These are phyloP conservation scores for Zea luxurians DNA, from an alignment of 176 grass and related monocot genomes.

Conservation along the genomic window DNA sequence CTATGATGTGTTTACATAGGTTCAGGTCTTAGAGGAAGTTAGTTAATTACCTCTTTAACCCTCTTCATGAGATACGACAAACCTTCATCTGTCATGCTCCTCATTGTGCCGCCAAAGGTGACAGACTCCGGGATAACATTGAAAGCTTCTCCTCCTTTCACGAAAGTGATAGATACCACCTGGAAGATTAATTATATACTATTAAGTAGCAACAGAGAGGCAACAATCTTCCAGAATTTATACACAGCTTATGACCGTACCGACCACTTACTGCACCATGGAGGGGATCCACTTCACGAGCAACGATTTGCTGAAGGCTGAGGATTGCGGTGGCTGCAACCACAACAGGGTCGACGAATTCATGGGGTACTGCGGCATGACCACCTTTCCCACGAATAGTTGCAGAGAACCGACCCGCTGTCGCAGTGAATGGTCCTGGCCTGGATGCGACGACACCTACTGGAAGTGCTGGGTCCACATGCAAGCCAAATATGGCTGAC, in stretches of 20 bases:
- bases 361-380: slow-evolving; percentile 45
- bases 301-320: slow-evolving; percentile 45
- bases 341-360: slow-evolving; percentile 41
- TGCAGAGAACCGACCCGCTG: slow-evolving; percentile 27
- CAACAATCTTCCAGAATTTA: background rate
- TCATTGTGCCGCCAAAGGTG: slow-evolving; percentile 64
- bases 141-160: slow-evolving; percentile 62
- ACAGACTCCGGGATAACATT: slow-evolving; percentile 71
- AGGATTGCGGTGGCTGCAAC: slow-evolving; percentile 42
- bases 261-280: slow-evolving; percentile 4
- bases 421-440: slow-evolving; percentile 39
- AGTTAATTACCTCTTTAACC: slow-evolving; percentile 47
- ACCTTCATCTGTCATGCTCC: slow-evolving; percentile 57
- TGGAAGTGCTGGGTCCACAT: slow-evolving; percentile 19
- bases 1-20: background rate
- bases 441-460: slow-evolving; percentile 31
- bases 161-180: slow-evolving; percentile 59
- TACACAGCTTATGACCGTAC: background rate
- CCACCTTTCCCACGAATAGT: slow-evolving; percentile 47
- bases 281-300: slow-evolving; percentile 49
- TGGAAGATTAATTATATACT: slow-evolving; percentile 21
- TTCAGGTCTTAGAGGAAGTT: background rate
- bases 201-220: background rate
- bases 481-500: slow-evolving; percentile 48
- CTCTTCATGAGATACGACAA: slow-evolving; percentile 50